A percentile compares a stretch with the other conserved stretches of the same genome.
phyloP scores from a whole-genome alignment of 257 asterid genomes.

The Primulina eburnea region DNA sequence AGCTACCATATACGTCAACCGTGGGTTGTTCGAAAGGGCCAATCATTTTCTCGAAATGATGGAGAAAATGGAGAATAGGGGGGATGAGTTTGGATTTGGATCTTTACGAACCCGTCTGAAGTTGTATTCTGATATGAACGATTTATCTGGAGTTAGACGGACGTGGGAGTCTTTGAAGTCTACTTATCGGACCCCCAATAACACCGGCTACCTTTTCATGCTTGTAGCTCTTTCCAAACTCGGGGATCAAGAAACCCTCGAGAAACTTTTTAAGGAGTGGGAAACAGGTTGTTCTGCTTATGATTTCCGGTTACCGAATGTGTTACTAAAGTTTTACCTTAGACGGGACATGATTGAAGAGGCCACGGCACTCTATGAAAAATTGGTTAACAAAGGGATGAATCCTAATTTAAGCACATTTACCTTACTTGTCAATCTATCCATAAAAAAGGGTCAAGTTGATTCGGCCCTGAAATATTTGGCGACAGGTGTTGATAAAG shows the following conservation, averaged over 20 bases:
- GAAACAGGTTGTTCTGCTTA: conserved; percentile 34
- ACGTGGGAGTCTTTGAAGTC: conserved; percentile 47
- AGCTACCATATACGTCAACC: conserved; percentile 50
- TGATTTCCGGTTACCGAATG: conserved; percentile 62
- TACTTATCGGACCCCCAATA: conserved; percentile 27
- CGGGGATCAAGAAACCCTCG: conserved; percentile 52
- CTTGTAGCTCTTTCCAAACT: conserved; percentile 45
- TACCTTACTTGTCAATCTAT: conserved; percentile 37
- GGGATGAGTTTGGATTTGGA: conserved; percentile 22
- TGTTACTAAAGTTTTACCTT: conserved; percentile 56
- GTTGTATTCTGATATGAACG: conserved; percentile 48
- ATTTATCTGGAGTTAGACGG: conserved; percentile 51
- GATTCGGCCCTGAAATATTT: conserved; percentile 62
- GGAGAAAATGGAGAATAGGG: conserved; percentile 38
- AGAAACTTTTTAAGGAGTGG: conserved; percentile 58
- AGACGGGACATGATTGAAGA: conserved; percentile 49
- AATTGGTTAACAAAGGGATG: conserved; percentile 27
- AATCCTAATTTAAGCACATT: conserved; percentile 50
- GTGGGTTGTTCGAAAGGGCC: conserved; percentile 50
- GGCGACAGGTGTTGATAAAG: conserved; percentile 47
- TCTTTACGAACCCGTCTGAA: conserved; percentile 39
- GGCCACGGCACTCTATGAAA: conserved; percentile 50
- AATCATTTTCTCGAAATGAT: conserved; percentile 37
- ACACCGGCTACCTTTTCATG: conserved; percentile 38
- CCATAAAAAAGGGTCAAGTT: conserved; percentile 40